phyloP scores from a whole-genome alignment of 176 grass and related monocot genomes.

The Pharus latifolius region DNA sequence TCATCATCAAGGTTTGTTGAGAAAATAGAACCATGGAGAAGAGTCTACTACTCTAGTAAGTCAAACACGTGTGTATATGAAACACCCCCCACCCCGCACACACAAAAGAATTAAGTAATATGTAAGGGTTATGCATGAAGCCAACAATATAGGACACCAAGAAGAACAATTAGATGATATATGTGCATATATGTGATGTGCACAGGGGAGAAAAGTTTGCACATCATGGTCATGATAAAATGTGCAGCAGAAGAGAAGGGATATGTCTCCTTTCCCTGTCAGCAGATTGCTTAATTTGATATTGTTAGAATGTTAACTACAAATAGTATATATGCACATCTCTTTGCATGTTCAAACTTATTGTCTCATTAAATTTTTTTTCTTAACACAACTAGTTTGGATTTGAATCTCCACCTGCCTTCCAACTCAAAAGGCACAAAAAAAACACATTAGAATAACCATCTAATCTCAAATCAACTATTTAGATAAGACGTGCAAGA shows the following conservation, averaged over 20 bases:
- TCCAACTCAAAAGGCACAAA: no score
- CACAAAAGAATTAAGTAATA: not conserved
- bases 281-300: not conserved
- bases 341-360: no score
- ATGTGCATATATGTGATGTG: not conserved
- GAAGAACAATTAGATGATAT: no score
- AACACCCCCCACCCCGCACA: not conserved
- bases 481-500: no score
- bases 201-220: not conserved
- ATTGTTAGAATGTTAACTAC: not conserved
- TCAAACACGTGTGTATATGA: not conserved
- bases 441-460: no score
- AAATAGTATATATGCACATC: not conserved
- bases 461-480: no score
- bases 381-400: no score
- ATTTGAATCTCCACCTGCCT: no score
- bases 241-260: not conserved
- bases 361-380: no score
- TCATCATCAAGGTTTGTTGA: not conserved
- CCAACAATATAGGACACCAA: no score
- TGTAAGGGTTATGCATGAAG: not conserved
- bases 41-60: not conserved
- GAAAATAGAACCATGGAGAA: not conserved
- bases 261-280: no score
- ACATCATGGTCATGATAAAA: constrained; percentile 1